phyloP scores from a whole-genome alignment of 306 rosid genomes.

The Cicer arietinum region DNA sequence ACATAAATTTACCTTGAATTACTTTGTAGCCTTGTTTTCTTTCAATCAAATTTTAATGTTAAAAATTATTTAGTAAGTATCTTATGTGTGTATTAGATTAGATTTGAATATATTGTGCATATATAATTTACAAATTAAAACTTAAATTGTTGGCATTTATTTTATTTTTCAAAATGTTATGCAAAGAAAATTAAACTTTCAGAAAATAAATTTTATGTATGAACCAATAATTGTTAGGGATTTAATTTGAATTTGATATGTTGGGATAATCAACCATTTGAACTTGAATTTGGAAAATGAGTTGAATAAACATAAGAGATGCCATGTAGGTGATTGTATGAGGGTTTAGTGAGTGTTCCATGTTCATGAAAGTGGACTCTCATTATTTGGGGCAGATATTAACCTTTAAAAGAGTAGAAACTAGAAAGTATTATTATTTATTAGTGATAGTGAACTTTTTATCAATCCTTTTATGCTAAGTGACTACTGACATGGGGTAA shows the following conservation, averaged over 20 bases:
- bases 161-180: slow-evolving; percentile 3
- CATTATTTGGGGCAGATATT: background rate
- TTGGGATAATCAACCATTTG: background rate
- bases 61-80: background rate
- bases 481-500: slow-evolving; percentile 1
- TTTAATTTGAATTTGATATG: slow-evolving; percentile 15
- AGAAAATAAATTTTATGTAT: background rate
- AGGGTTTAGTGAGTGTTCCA: background rate
- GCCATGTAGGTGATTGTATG: background rate
- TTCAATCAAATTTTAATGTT: background rate
- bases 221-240: background rate
- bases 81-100: background rate
- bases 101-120: background rate
- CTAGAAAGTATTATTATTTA: slow-evolving; percentile 17
- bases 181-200: background rate
- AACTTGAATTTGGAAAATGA: background rate
- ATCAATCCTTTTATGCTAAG: slow-evolving; percentile 1
- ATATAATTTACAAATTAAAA: background rate
- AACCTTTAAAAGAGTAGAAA: slow-evolving; percentile 25
- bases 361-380: background rate
- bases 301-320: slow-evolving; percentile 5
- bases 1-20: slow-evolving; percentile 22
- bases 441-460: slow-evolving; percentile 20
- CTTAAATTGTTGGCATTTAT: slow-evolving; percentile 1
- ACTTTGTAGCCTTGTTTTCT: background rate